Conservation (phyloP, 352 stramenopile species). For the Nothophytophthora sp. region DNA sequence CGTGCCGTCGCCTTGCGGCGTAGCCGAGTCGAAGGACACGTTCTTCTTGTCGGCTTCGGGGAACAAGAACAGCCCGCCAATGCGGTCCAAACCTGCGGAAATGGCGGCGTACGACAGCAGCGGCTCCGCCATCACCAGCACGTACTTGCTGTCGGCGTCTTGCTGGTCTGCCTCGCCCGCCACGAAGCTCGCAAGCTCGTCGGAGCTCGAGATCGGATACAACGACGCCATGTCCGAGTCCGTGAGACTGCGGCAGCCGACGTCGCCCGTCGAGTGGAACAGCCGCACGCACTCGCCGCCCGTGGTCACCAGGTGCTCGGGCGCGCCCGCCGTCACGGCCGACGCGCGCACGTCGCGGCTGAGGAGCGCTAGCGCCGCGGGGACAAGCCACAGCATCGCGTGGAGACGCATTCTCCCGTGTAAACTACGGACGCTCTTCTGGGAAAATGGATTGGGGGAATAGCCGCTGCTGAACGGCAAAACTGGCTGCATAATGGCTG, state of each 20-base stretch:
- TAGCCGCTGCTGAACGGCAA: too few species aligned
- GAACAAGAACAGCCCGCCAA: slow-evolving; percentile 64
- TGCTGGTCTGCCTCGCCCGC: slow-evolving; percentile 19
- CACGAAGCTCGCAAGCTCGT: slow-evolving; percentile 51
- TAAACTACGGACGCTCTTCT: too few species aligned
- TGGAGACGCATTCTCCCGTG: slow-evolving; percentile 29
- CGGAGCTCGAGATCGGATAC: slow-evolving; percentile 42
- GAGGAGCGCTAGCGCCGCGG: slow-evolving; percentile 16
- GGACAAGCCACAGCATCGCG: slow-evolving; percentile 1
- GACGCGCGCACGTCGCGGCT: slow-evolving; percentile 25
- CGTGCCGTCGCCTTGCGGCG: slow-evolving; percentile 64
- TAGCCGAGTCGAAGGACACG: slow-evolving; percentile 45
- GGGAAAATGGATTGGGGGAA: too few species aligned
- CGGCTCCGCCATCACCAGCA: slow-evolving; percentile 65
- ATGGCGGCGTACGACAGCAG: slow-evolving; percentile 48
- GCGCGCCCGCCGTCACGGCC: slow-evolving; percentile 60
- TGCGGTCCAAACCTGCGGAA: slow-evolving; percentile 24
- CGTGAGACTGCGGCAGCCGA: slow-evolving; percentile 65
- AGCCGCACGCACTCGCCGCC: slow-evolving; percentile 78
- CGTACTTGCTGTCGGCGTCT: slow-evolving; percentile 42
- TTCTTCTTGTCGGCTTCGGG: slow-evolving; percentile 39
- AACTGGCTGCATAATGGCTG: too few species aligned
- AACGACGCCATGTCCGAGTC: slow-evolving; percentile 56
- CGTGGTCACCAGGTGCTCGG: slow-evolving; percentile 59
- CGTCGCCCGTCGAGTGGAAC: slow-evolving; percentile 69